Conservation (phyloP, 2,329 filamentous ascomycete species). For the Colletotrichum higginsianum region DNA sequence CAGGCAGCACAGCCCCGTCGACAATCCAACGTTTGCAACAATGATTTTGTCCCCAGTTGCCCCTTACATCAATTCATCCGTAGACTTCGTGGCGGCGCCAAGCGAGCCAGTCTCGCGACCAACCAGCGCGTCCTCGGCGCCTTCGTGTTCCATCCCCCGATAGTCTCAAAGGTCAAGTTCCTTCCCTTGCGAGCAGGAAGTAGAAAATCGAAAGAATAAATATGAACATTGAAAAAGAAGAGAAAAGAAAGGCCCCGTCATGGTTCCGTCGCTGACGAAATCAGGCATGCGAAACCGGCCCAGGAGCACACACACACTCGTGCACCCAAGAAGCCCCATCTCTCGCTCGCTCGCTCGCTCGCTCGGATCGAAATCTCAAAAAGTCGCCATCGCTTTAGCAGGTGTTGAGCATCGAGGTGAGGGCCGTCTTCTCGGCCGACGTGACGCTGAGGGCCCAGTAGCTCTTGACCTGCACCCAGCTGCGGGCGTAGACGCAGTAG, state of each 20-base stretch:
- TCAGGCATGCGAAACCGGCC: background rate
- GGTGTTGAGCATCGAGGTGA: conserved; percentile 75
- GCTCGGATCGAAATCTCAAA: conserved; percentile 4
- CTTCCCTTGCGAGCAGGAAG: background rate
- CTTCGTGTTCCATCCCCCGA: background rate
- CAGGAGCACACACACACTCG: too few relatives aligned
- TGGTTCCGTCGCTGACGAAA: background rate
- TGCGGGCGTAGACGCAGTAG: conserved; percentile 83
- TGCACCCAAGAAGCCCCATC: background rate
- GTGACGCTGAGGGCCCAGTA: conserved; percentile 80
- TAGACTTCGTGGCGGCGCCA: conserved; percentile 24
- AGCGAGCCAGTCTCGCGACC: conserved; percentile 16
- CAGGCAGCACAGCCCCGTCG: background rate
- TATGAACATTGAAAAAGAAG: background rate
- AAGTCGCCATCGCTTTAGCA: conserved; percentile 60
- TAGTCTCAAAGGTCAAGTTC: background rate
- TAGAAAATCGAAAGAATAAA: conserved; percentile 6
- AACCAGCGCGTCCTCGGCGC: conserved; percentile 15
- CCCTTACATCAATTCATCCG: conserved; percentile 25
- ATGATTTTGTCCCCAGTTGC: conserved; percentile 10
- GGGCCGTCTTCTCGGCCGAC: conserved; percentile 77
- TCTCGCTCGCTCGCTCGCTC: conserved; percentile 5
- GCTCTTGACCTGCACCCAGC: conserved; percentile 85
- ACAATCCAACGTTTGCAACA: conserved; percentile 3
- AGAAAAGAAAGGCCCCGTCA: background rate